Conservation (phyloP, 176 grass and related monocot species). For the Typha latifolia region DNA sequence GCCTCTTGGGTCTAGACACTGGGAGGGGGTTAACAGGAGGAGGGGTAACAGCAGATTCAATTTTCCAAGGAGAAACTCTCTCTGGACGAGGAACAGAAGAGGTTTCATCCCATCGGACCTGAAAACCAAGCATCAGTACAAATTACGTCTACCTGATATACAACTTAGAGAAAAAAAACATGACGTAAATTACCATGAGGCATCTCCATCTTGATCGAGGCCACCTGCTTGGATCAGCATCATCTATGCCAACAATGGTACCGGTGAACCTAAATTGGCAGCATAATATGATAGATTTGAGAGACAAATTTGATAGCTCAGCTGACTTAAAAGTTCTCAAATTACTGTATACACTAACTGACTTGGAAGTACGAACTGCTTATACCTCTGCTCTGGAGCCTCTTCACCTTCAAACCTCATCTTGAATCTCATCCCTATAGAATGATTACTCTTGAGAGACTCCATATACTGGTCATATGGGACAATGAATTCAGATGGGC, state of each 20-base stretch:
- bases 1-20: conserved; percentile 60
- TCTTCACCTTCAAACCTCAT: conserved; percentile 99
- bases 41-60: conserved; percentile 61
- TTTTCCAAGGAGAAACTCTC: conserved; percentile 97
- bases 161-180: not conserved
- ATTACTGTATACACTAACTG: not conserved
- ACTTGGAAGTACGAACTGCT: not conserved
- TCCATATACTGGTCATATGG: conserved; percentile 68
- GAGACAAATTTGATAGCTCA: no score
- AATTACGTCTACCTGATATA: conserved; percentile 6
- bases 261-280: conserved; percentile 59
- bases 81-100: conserved; percentile 81
- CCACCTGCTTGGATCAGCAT: conserved; percentile 66
- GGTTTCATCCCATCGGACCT: conserved; percentile 93
- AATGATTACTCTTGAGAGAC: conserved; percentile 58
- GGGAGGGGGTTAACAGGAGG: conserved; percentile 52
- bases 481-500: conserved; percentile 83
- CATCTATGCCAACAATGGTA: conserved; percentile 71
- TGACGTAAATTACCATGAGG: conserved; percentile 48
- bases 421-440: conserved; percentile 97
- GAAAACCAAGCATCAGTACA: conserved; percentile 9
- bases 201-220: conserved; percentile 78
- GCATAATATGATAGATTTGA: not conserved
- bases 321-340: no score
- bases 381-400: conserved; percentile 82